Base-by-base conservation (phyloP, 2,329 filamentous ascomycete genomes). In the Cadophora sp. region DNA sequence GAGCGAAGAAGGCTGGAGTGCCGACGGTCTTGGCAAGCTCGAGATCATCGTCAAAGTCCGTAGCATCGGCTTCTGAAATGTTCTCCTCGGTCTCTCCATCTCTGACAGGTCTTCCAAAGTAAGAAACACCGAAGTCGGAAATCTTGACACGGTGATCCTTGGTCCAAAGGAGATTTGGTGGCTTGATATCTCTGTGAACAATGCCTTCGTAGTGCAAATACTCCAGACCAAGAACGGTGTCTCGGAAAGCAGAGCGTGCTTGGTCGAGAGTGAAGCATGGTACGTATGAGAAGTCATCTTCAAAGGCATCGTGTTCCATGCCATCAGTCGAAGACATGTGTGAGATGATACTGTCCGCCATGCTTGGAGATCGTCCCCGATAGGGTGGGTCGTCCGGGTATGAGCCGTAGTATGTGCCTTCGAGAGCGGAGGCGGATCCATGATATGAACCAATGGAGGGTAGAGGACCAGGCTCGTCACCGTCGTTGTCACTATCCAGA, bases 1-100 rank as follows among this genome's bases (percentile, higher is more conserved):
- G 96, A 1, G 96, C 96, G 77, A 97, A 99, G 81, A 99, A 99
- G 1, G 95, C 96, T 6, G 96, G 96, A 0, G 96, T 99, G 63
- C 96, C 96, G 6, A 98, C 96, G 1, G 96, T 98, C 83, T 98
- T 98, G 69, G 96, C 95, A n/a, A 99, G 84, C 78, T 98, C 96
- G 69, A 97, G 89, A 71, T 97, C 94, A 77, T 97, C 93, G 74
- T 97, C 94, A 68, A 97, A 89, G 76, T 97, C 93, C 50, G 89
- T 89, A 12, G 92, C 92, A 78, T 97, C 94, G 0, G 91, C 92
- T 77, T 97, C 92, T 4, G 91, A 91, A 22, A 83, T 89, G 69
- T 82, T 90, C 67, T 94, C 91, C 68, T 93, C 91, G 46, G 89
- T 86, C 74, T 97, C 93, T 64, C 92, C 92, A 58, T 97, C 93